Evolutionary conservation across 768 basidiomycete genomes (phyloP).

Genomic region (Tricholoma flavovirens): DNA sequence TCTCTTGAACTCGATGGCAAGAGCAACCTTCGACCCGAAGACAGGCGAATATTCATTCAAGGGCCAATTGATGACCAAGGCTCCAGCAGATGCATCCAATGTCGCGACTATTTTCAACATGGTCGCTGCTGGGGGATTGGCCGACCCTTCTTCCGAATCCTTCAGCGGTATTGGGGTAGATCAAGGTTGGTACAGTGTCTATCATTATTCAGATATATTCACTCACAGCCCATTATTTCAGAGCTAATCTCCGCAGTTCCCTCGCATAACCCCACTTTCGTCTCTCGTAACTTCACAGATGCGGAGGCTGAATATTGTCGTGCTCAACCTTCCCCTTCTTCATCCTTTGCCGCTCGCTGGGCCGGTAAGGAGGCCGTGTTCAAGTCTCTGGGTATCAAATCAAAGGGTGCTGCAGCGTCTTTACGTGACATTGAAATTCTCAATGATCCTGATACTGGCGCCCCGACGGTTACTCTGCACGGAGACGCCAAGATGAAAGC

Average conservation of each 20-base stretch:
- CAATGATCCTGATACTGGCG: constrained; percentile 64
- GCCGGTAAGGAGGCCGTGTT: constrained; percentile 96
- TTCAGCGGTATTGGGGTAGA: constrained; percentile 82
- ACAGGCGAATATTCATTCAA: constrained; percentile 82
- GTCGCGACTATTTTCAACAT: constrained; percentile 57
- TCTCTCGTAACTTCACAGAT: constrained; percentile 89
- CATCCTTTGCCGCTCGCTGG: constrained; percentile 97
- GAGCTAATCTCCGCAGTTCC: constrained; percentile 93
- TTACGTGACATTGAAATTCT: constrained; percentile 98
- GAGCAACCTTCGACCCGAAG: constrained; percentile 77
- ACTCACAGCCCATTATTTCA: constrained; percentile 21
- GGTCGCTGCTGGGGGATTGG: constrained; percentile 31
- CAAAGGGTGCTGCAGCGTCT: constrained; percentile 89
- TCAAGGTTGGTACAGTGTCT: constrained; percentile 53
- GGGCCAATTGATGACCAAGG: constrained; percentile 48
- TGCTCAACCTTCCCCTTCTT: constrained; percentile 75
- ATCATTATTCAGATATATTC: background rate
- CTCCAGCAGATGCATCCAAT: constrained; percentile 59
- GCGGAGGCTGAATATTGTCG: constrained; percentile 84
- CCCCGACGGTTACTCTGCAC: constrained; percentile 68
- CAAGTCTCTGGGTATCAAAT: constrained; percentile 88
- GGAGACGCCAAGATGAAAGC: constrained; percentile 79
- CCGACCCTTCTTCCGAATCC: constrained; percentile 24
- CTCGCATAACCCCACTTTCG: constrained; percentile 80
- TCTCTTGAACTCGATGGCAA: constrained; percentile 87